A percentile compares a stretch with the other conserved stretches of the same genome.
Evolutionary conservation across 345 rosid species (phyloP).

Genomic region (Eutrema japonicum): DNA sequence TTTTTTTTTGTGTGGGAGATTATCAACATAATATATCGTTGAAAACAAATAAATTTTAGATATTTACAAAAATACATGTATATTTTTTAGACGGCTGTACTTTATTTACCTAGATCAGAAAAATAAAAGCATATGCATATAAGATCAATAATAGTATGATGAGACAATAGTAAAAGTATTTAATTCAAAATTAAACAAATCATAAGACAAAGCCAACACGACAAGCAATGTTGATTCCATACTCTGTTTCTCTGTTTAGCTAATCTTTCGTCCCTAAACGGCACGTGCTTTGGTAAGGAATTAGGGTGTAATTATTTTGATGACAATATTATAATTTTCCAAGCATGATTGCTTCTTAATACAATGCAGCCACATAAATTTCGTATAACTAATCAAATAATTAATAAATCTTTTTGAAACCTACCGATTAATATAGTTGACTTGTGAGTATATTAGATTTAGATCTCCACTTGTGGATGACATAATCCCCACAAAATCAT

Average conservation of each 20-base stretch:
- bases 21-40: background rate
- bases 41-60: background rate
- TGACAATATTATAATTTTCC: conserved; percentile 2
- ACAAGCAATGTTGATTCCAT: conserved; percentile 49
- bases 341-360: conserved; percentile 31
- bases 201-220: conserved; percentile 41
- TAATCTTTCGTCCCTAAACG: conserved; percentile 16
- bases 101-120: too few species aligned
- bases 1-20: background rate
- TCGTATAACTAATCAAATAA: background rate
- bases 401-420: background rate
- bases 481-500: background rate
- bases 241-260: conserved; percentile 13
- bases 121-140: background rate
- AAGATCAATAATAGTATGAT: background rate
- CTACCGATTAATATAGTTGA: background rate
- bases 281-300: conserved; percentile 32
- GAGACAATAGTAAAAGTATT: conserved; percentile 14
- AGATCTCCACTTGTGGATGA: conserved; percentile 14
- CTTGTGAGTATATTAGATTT: background rate
- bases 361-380: conserved; percentile 6
- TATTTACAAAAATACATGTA: too few species aligned
- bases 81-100: background rate
- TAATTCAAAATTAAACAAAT: conserved; percentile 19
- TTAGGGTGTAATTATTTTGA: conserved; percentile 30